Base-by-base conservation (phyloP, 371 early-diverging fungal species). In the Smittium mucronatum region DNA sequence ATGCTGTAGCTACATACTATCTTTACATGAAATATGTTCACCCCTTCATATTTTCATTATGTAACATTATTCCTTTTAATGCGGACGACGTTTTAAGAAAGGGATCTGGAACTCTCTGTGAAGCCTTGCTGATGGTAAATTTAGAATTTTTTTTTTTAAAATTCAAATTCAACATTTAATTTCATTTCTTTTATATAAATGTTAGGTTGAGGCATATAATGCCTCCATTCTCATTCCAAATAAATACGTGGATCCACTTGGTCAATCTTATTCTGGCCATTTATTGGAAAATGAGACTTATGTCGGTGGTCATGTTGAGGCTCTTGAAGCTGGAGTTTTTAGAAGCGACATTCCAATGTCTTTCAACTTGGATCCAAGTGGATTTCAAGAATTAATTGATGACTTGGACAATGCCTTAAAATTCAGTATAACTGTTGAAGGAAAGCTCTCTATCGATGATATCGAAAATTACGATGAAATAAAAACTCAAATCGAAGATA, bases 11-110 rank as follows among this genome's bases (percentile, higher is more conserved):
- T 0, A 99, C 99, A 0, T 99, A 99, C 78, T 97, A 97, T 72
- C 83, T 99, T 1, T 99, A 98, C 78, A 95, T 97, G 92, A 99
- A 99, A 83, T 99, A 99, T 78, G 99, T 99, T 15, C 93, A 99
- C 80, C 96, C 99, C 8, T 99, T 99, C 75, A 95, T 98, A 63
- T 99, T 99, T 76, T 99, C 99, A 2, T 84, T 99, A 2, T 97
- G 98, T 81, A 98, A 98, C 75, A 92, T 99, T 70, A 97, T 99
- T 73, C 99, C 99, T 0, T 84, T 97, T 73, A 89, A 90, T 31
- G 96, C 98, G 1, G 96, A 97, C 75, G 98, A 98, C 70, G 96
- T 99, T 63, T 79, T 99, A 70, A 86, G 98, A 72, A 92, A 95
- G 80, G 99, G 99, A 16, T 90, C 95, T 32, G 99, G 99, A 36